Conservation (phyloP, 495 filamentous ascomycete species). For the Pyronema omphalodes region DNA sequence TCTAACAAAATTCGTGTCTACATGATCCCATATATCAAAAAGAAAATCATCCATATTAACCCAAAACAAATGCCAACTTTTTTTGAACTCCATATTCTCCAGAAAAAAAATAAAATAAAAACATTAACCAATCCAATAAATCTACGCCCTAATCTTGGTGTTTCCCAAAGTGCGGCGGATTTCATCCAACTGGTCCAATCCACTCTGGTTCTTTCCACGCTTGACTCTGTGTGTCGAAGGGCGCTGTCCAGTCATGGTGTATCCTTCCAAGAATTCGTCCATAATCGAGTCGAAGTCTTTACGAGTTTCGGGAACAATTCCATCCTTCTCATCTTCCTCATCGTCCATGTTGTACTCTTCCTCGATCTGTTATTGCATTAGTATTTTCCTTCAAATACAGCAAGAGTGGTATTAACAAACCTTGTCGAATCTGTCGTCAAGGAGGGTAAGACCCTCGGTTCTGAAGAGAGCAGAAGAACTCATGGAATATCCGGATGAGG, state of each 20-base stretch:
- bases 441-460: slow-evolving; percentile 68
- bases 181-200: slow-evolving; percentile 80
- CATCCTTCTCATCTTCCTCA: slow-evolving; percentile 40
- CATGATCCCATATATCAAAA: too few species aligned
- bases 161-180: slow-evolving; percentile 63
- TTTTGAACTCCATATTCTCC: too few species aligned
- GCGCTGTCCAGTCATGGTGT: slow-evolving; percentile 43
- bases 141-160: too few species aligned
- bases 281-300: slow-evolving; percentile 74
- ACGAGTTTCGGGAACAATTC: slow-evolving; percentile 37
- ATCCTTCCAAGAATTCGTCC: slow-evolving; percentile 77
- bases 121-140: too few species aligned
- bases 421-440: slow-evolving; percentile 82
- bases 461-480: slow-evolving; percentile 72
- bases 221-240: slow-evolving; percentile 46
- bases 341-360: slow-evolving; percentile 63
- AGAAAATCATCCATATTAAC: too few species aligned
- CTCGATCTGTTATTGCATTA: slow-evolving; percentile 35
- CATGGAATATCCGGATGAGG: slow-evolving; percentile 89
- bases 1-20: too few species aligned
- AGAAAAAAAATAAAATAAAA: too few species aligned
- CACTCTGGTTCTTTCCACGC: slow-evolving; percentile 63
- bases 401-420: neutral
- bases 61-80: too few species aligned
- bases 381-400: neutral